Percentiles rank a stretch among this genome's conserved stretches.
These are phyloP conservation scores for Linanthus parryae DNA, from an alignment of 148 eudicot genomes.

Conservation along the genomic window DNA sequence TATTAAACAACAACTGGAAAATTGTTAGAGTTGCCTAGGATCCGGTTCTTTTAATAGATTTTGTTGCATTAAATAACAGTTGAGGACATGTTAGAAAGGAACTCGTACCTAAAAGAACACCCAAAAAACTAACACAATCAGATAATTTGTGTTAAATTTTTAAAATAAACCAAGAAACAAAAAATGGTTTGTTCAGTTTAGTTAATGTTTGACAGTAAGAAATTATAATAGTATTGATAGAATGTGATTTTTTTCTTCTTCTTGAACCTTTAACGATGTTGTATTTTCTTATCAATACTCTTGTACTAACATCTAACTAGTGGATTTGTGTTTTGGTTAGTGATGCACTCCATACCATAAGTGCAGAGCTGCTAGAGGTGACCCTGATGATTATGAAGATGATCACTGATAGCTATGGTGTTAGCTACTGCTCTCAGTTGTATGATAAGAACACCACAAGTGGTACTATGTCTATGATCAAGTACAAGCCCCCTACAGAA, in stretches of 20 bases:
- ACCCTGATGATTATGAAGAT: conserved; percentile 1
- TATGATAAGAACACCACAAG: background rate
- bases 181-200: background rate
- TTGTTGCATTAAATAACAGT: too few relatives aligned
- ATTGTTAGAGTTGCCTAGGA: too few relatives aligned
- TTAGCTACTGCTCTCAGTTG: background rate
- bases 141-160: background rate
- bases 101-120: too few relatives aligned
- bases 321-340: too few relatives aligned
- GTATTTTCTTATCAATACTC: background rate
- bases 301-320: too few relatives aligned
- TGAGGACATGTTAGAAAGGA: too few relatives aligned
- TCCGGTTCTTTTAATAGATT: too few relatives aligned
- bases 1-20: too few relatives aligned
- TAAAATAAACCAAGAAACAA: background rate
- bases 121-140: background rate
- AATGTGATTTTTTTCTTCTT: background rate
- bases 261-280: background rate
- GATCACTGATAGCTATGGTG: background rate
- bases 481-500: background rate
- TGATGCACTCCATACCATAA: conserved; percentile 1
- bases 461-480: background rate
- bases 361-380: conserved; percentile 4
- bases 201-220: background rate
- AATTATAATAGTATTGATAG: background rate